Evolutionary conservation across 2,329 filamentous ascomycete species (phyloP).

Genomic region (Colletotrichum limetticola): DNA sequence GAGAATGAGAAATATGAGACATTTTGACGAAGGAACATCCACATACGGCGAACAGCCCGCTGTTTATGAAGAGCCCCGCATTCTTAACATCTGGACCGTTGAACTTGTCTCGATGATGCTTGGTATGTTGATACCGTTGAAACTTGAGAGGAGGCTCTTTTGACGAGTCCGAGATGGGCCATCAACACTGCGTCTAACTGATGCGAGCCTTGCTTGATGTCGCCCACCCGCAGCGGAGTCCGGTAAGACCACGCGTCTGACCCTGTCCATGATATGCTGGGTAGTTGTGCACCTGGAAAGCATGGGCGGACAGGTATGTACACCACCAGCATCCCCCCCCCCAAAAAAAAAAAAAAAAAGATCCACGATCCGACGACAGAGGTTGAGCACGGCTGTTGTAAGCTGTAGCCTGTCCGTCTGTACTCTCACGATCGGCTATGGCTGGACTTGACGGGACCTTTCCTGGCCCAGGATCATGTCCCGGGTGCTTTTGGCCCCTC

Average conservation of each 20-base stretch:
- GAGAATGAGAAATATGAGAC: constrained; percentile 1
- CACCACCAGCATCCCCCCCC: too few species aligned
- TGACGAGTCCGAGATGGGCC: not conserved
- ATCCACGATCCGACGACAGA: constrained; percentile 5
- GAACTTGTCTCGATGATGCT: constrained; percentile 5
- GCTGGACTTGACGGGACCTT: not conserved
- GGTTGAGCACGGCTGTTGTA: not conserved
- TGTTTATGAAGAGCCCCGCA: not conserved
- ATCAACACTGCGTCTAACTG: not conserved
- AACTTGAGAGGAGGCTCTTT: constrained; percentile 2
- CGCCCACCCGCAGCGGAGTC: not conserved
- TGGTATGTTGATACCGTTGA: not conserved
- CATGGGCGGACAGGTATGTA: not conserved
- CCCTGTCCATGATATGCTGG: not conserved
- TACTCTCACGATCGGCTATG: not conserved
- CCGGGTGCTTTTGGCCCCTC: not conserved
- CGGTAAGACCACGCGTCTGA: not conserved
- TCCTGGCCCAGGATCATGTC: not conserved
- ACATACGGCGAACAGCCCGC: not conserved
- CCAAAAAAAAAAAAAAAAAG: not conserved
- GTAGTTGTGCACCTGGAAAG: not conserved
- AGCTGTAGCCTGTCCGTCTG: not conserved
- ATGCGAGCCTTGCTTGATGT: not conserved
- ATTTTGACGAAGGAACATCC: not conserved
- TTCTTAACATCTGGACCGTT: not conserved